Evolutionary conservation across 441 rosid species (phyloP).

Genomic region (Brassica hybrid): DNA sequence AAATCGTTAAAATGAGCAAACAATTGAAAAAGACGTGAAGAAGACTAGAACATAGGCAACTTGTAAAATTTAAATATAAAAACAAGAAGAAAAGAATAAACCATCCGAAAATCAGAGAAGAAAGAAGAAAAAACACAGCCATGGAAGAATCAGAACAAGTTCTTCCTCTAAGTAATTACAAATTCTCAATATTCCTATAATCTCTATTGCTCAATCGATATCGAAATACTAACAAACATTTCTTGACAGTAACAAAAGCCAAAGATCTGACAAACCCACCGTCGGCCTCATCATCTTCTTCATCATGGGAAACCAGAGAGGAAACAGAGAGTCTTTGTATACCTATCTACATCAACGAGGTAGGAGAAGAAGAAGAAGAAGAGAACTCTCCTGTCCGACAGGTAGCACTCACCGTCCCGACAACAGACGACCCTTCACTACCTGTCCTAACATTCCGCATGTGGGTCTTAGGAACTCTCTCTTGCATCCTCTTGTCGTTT

Average conservation of each 20-base stretch:
- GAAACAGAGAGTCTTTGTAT: slow-evolving; percentile 7
- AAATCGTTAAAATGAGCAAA: not conserved
- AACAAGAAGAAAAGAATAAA: not conserved
- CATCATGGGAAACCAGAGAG: slow-evolving; percentile 39
- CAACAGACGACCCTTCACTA: slow-evolving; percentile 75
- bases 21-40: slow-evolving; percentile 8
- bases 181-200: not conserved
- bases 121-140: slow-evolving; percentile 1
- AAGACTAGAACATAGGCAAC: slow-evolving; percentile 10
- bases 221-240: no score
- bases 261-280: slow-evolving; percentile 34
- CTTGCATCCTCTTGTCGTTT: slow-evolving; percentile 75
- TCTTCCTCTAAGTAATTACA: slow-evolving; percentile 40
- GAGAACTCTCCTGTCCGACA: slow-evolving; percentile 83
- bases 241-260: slow-evolving; percentile 28
- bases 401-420: slow-evolving; percentile 87
- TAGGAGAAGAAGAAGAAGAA: slow-evolving; percentile 46
- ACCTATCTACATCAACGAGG: slow-evolving; percentile 27
- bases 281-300: slow-evolving; percentile 42
- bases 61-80: not conserved
- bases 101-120: not conserved
- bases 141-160: slow-evolving; percentile 45
- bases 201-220: no score
- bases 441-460: slow-evolving; percentile 87
- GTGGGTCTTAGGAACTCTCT: slow-evolving; percentile 87